Evolutionary conservation across 176 grass and related monocot genomes (phyloP), one percentile per base, ranked within the genome.

Genomic region (Olyra latifolia): DNA sequence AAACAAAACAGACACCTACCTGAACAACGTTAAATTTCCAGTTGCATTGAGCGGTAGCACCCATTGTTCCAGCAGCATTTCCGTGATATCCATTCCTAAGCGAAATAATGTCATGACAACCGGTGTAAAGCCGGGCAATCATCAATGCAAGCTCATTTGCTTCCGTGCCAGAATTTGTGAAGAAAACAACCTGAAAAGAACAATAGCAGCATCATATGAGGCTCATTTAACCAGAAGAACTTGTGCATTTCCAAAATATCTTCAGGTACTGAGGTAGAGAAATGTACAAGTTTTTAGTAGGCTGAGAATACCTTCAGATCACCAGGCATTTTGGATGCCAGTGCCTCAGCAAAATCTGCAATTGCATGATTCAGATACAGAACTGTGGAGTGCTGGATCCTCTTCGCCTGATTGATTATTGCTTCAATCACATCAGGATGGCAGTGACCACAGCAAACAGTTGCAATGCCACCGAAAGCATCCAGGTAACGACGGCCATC

Each of bases 61-160:
- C 95, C 95, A 98, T 98, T 74, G 92, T 98, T 82, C 77, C 92
- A 68, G 92, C 92, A n/a, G 95, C 92, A 91, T 98, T 98, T n/a
- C 95, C 92, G 32, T 98, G 95, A 82, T 98, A 98, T 49, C 80
- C 95, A 89, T 98, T 98, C 81, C 95, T 94, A 52, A 98, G 67
- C 0, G 95, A 98, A 57, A 98, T 94, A 62, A 98, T 93, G 80
- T 98, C 95, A 83, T 95, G 88, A 46, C 24, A 85, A 71, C 90
- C 92, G 72, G 95, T 98, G 72, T 95, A 94, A 77, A 98, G 88
- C n/a, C 95, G 85, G 2, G 95, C 80, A 19, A 98, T 95, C 95
- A 98, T 91, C 71, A 98, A 69, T 11, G 95, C 95, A 7, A 98
- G 88, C 42, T 98, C 95, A 71, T 98, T 98, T 6, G 95, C 92